phyloP scores from a whole-genome alignment of 176 grass and related monocot species.

The Hordeum marinum region DNA sequence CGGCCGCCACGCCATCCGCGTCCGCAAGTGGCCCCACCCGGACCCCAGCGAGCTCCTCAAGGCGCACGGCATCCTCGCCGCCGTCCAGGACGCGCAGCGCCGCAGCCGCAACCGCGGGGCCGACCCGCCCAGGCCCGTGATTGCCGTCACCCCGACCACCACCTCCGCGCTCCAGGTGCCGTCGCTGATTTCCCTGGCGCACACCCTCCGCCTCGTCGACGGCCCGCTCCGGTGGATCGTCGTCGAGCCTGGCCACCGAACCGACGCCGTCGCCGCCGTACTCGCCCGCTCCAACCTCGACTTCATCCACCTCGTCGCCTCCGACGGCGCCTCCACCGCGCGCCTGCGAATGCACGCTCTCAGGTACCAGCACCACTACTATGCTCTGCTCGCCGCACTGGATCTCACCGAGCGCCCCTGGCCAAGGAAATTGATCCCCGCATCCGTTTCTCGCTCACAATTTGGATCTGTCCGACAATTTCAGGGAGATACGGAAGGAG shows the following conservation, averaged over 20 bases:
- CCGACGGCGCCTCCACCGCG: slow-evolving; percentile 3
- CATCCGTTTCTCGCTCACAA: neutral
- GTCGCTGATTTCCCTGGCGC: slow-evolving; percentile 49
- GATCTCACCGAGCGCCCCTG: slow-evolving; percentile 10
- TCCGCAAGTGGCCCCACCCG: slow-evolving; percentile 68
- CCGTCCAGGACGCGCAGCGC: slow-evolving; percentile 68
- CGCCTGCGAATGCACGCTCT: slow-evolving; percentile 59
- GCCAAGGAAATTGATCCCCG: neutral
- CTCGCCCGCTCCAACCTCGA: slow-evolving; percentile 47
- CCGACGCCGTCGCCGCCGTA: slow-evolving; percentile 56
- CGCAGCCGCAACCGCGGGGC: slow-evolving; percentile 21
- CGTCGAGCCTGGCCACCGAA: slow-evolving; percentile 45
- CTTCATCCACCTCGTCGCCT: slow-evolving; percentile 47
- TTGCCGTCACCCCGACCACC: slow-evolving; percentile 60
- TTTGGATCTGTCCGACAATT: neutral
- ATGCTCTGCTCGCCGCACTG: neutral
- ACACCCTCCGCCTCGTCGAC: slow-evolving; percentile 59
- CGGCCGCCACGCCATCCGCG: slow-evolving; percentile 75
- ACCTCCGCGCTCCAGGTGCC: slow-evolving; percentile 47
- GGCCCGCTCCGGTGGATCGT: slow-evolving; percentile 53
- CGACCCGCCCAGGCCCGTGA: slow-evolving; percentile 23
- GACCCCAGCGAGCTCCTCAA: slow-evolving; percentile 65
- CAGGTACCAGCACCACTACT: slow-evolving; percentile 21
- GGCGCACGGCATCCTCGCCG: slow-evolving; percentile 68
- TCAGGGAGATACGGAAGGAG: slow-evolving; percentile 51